phyloP scores from a whole-genome alignment of 2,329 filamentous ascomycete species.

The Penicillium occitanis region DNA sequence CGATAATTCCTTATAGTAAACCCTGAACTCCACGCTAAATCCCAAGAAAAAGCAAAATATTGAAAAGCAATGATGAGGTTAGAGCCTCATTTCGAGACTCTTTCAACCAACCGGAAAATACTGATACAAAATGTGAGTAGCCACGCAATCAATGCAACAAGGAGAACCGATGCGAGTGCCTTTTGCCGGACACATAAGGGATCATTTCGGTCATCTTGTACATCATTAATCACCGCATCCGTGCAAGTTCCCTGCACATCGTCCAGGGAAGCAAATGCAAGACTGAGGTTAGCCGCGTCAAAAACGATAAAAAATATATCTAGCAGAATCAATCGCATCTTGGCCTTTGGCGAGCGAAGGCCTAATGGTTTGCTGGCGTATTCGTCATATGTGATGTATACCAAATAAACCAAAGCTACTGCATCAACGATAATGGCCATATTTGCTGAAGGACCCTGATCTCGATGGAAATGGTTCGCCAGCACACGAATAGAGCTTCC shows the following conservation, averaged over 20 bases:
- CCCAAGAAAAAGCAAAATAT: slow-evolving; percentile 6
- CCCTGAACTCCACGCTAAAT: slow-evolving; percentile 19
- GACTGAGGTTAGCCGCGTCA: slow-evolving; percentile 85
- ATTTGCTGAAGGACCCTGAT: slow-evolving; percentile 72
- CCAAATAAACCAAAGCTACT: slow-evolving; percentile 82
- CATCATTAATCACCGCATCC: slow-evolving; percentile 43
- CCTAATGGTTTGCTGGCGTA: slow-evolving; percentile 93
- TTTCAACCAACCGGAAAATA: slow-evolving; percentile 61
- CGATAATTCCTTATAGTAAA: not conserved
- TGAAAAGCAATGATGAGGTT: not conserved
- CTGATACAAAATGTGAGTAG: slow-evolving; percentile 85
- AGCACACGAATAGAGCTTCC: slow-evolving; percentile 71
- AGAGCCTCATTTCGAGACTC: slow-evolving; percentile 21
- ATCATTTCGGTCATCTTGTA: slow-evolving; percentile 35
- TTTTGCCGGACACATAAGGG: slow-evolving; percentile 64
- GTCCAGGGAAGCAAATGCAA: slow-evolving; percentile 81
- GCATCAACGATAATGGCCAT: slow-evolving; percentile 89
- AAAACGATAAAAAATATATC: slow-evolving; percentile 98
- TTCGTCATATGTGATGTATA: slow-evolving; percentile 95
- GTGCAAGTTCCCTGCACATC: slow-evolving; percentile 61
- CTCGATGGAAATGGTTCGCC: slow-evolving; percentile 48
- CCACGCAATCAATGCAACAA: slow-evolving; percentile 86
- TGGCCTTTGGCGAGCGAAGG: slow-evolving; percentile 76
- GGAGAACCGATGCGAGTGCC: slow-evolving; percentile 73
- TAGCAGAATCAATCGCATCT: slow-evolving; percentile 83